Conservation (phyloP, 208 protist species). For the Entamoeba dispar region DNA sequence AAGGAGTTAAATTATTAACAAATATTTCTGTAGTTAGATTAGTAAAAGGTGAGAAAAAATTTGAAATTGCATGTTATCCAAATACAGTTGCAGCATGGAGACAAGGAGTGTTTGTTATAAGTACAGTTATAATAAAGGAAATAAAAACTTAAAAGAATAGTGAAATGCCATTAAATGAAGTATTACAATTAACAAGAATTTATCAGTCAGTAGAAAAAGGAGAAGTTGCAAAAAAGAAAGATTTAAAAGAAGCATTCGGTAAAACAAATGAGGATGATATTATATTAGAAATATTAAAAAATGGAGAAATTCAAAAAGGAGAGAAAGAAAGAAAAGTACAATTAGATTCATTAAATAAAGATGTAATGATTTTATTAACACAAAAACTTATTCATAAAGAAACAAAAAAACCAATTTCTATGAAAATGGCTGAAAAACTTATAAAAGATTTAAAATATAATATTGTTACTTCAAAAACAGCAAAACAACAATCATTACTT, state of each 20-base stretch:
- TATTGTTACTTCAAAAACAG: neutral
- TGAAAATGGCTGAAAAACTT: neutral
- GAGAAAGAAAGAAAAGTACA: neutral
- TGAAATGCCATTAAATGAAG: constrained; percentile 6
- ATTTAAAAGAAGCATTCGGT: neutral
- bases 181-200: constrained; percentile 1
- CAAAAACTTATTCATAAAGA: constrained; percentile 2
- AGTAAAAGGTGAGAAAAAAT: neutral
- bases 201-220: constrained; percentile 5
- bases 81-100: constrained; percentile 1
- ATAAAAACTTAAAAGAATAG: neutral
- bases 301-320: too few species aligned
- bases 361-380: neutral
- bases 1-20: neutral
- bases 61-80: constrained; percentile 8
- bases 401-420: constrained; percentile 4
- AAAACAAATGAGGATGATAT: neutral
- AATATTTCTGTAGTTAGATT: neutral
- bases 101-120: neutral
- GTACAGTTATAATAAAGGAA: neutral
- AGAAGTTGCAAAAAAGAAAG: constrained; percentile 6
- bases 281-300: constrained; percentile 7
- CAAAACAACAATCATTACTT: neutral
- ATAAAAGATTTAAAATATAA: constrained; percentile 1
- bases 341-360: neutral